These are phyloP conservation scores for Hymenotorrendiella dingleyae DNA, from an alignment of 2,329 filamentous ascomycete species.

Conservation along the genomic window DNA sequence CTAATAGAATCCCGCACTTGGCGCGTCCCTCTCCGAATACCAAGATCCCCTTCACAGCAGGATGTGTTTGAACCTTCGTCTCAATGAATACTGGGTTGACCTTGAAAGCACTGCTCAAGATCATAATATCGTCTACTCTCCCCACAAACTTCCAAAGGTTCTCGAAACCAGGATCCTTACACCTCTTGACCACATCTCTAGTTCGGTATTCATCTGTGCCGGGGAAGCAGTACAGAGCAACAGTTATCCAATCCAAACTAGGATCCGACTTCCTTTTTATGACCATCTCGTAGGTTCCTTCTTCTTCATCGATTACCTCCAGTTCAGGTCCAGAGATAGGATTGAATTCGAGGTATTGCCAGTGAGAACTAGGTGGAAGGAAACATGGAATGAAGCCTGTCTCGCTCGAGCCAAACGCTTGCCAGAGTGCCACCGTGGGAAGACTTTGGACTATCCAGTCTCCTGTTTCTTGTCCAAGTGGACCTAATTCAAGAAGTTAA, in stretches of 20 bases:
- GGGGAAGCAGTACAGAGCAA: slow-evolving; percentile 38
- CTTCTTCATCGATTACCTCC: slow-evolving; percentile 18
- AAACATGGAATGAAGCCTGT: slow-evolving; percentile 17
- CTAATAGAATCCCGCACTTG: slow-evolving; percentile 14
- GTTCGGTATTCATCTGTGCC: slow-evolving; percentile 37
- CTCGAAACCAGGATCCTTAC: slow-evolving; percentile 10
- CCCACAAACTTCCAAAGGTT: slow-evolving; percentile 32
- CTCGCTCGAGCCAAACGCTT: slow-evolving; percentile 32
- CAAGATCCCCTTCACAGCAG: slow-evolving; percentile 27
- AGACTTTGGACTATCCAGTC: slow-evolving; percentile 28
- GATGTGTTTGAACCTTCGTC: slow-evolving; percentile 30
- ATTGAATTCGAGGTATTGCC: slow-evolving; percentile 30
- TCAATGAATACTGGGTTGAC: slow-evolving; percentile 39
- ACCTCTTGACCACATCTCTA: slow-evolving; percentile 34
- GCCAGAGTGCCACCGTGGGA: slow-evolving; percentile 17
- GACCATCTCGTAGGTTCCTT: slow-evolving; percentile 31
- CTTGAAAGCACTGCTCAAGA: slow-evolving; percentile 40
- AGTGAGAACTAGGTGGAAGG: slow-evolving; percentile 26
- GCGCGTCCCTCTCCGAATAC: slow-evolving; percentile 31
- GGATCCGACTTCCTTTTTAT: slow-evolving; percentile 27
- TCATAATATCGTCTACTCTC: slow-evolving; percentile 38
- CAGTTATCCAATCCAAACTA: slow-evolving; percentile 20
- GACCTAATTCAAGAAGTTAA: slow-evolving; percentile 16
- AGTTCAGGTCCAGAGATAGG: slow-evolving; percentile 18
- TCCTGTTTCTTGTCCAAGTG: slow-evolving; percentile 26